phyloP scores from a whole-genome alignment of 2,329 filamentous ascomycete species.

The Microsporum audouinii region DNA sequence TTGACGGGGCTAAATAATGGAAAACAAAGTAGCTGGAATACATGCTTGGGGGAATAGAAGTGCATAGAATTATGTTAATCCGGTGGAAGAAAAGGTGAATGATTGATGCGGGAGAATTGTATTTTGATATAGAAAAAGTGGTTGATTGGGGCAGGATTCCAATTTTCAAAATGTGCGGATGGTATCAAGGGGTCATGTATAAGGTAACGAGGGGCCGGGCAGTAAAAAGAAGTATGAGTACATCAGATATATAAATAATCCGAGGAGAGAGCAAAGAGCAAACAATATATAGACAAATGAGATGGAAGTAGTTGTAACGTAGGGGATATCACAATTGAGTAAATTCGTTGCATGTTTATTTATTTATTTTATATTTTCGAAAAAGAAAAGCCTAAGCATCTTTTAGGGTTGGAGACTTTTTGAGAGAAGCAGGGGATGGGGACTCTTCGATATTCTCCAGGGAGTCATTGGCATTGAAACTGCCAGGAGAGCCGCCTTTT shows the following conservation, averaged over 20 bases:
- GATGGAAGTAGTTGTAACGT: neutral
- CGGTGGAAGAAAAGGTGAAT: neutral
- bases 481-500: conserved; percentile 7
- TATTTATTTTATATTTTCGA: neutral
- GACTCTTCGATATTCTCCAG: conserved; percentile 4
- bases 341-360: neutral
- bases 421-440: neutral
- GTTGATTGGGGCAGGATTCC: neutral
- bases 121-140: neutral
- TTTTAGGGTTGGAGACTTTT: neutral
- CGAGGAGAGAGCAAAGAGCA: neutral
- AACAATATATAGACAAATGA: conserved; percentile 3
- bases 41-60: neutral
- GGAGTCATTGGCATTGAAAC: conserved; percentile 3
- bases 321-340: conserved; percentile 1
- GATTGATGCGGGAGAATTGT: neutral
- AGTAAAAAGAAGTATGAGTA: neutral
- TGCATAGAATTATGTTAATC: neutral
- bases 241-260: neutral
- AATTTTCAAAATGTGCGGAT: neutral
- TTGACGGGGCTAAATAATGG: neutral
- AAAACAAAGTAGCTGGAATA: neutral
- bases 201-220: neutral
- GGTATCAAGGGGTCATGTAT: conserved; percentile 1
- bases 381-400: neutral